Evolutionary conservation across 345 rosid genomes (phyloP).

Genomic region (Rhodomyrtus tomentosa): DNA sequence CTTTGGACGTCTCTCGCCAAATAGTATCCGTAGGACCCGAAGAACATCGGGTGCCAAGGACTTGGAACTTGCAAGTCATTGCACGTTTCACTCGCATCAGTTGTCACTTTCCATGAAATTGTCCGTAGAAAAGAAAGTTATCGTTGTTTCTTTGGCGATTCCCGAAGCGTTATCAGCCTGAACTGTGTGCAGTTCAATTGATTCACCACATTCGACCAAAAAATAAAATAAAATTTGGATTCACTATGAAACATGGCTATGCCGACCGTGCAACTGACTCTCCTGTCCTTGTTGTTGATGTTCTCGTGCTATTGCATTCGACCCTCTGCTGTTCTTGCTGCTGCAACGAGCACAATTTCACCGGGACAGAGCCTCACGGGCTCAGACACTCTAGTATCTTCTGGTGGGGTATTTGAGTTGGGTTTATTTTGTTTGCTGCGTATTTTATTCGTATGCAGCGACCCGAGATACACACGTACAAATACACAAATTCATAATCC

Average conservation of each 20-base stretch:
- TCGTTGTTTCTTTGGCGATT: background rate
- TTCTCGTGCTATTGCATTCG: background rate
- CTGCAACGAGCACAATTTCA: background rate
- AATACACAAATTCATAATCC: too few relatives aligned
- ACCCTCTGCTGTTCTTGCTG: background rate
- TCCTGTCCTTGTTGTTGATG: background rate
- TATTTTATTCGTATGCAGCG: too few relatives aligned
- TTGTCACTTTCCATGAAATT: background rate
- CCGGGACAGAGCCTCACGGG: background rate
- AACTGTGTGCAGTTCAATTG: too few relatives aligned
- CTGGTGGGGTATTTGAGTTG: constrained; percentile 11
- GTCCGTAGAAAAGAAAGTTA: background rate
- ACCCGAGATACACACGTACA: too few relatives aligned
- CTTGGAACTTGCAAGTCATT: background rate
- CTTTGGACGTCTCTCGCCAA: background rate
- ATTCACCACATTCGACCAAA: too few relatives aligned
- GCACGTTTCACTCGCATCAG: background rate
- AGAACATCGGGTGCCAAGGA: background rate
- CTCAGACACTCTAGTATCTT: constrained; percentile 16
- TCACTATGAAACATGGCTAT: background rate
- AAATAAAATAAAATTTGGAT: too few relatives aligned
- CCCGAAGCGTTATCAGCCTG: too few relatives aligned
- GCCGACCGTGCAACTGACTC: background rate
- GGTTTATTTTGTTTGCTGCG: too few relatives aligned
- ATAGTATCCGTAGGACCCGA: background rate